Conservation (phyloP, 1,139 yeast species). For the Meyerozyma athensensis region DNA sequence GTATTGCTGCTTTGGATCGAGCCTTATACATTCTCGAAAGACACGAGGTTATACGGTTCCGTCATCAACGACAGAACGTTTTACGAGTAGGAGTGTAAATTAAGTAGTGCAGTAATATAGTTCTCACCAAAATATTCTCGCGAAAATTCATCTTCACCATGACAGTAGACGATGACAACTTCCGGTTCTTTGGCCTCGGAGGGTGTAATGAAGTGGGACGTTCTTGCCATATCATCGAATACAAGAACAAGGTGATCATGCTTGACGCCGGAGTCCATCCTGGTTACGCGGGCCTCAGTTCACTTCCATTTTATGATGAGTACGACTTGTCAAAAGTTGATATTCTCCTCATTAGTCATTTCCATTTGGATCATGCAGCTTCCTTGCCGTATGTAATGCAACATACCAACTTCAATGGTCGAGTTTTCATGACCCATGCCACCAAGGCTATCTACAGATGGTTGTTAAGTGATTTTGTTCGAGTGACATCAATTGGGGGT, state of each 20-base stretch:
- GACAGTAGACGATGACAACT: constrained; percentile 33
- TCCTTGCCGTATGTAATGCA: constrained; percentile 97
- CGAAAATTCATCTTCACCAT: neutral
- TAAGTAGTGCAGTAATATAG: neutral
- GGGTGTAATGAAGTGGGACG: constrained; percentile 99
- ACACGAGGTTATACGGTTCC: constrained; percentile 78
- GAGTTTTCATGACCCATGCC: constrained; percentile 98
- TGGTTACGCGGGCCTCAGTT: constrained; percentile 82
- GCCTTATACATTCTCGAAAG: constrained; percentile 80
- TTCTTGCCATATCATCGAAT: constrained; percentile 88
- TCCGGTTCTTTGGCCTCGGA: constrained; percentile 90
- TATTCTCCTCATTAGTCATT: constrained; percentile 81
- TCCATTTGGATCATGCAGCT: constrained; percentile 97
- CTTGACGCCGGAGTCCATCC: constrained; percentile 98
- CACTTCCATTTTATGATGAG: constrained; percentile 92
- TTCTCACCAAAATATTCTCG: neutral
- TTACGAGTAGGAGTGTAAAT: constrained; percentile 69
- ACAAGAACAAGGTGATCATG: constrained; percentile 96
- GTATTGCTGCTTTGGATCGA: constrained; percentile 73
- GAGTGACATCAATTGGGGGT: constrained; percentile 74
- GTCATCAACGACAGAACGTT: constrained; percentile 85
- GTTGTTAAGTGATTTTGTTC: constrained; percentile 89
- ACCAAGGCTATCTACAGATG: constrained; percentile 96
- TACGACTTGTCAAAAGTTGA: constrained; percentile 87
- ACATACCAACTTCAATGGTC: constrained; percentile 87